Evolutionary conservation across 192 early-diverging fungal genomes (phyloP), one percentile per base, ranked within the genome.

Genomic region (Piromyces finnis): DNA sequence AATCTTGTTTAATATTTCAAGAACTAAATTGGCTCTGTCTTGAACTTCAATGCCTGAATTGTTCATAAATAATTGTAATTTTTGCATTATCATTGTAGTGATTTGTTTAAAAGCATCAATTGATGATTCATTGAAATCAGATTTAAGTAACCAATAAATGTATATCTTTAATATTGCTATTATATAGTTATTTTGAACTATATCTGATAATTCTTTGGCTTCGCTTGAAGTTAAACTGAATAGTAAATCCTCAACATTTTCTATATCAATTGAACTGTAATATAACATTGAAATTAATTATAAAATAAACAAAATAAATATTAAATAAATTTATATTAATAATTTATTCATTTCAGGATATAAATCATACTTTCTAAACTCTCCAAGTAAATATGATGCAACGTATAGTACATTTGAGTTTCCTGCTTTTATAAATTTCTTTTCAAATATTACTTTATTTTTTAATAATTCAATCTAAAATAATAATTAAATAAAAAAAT

Each of bases 351-450:
- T n/a, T n/a, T n/a, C n/a, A n/a, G n/a, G n/a, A n/a, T n/a, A n/a
- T n/a, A n/a, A n/a, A n/a, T n/a, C 78, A 78, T 90, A 88, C 78
- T 85, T 82, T 82, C 92, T 92, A 82, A 94, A 99, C 84, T 97
- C 97, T 78, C 96, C 95, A 51, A 91, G 86, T 30, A 97, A 91
- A 91, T 95, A 99, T 13, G 95, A 94, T 12, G 97, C 95, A 30
- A 93, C 95, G 36, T 90, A 89, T 26, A 98, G 81, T 0, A 97
- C 92, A 79, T 88, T 87, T 18, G 90, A 86, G 78, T 94, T 93
- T 68, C 51, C 51, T 4, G 26, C 22, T 0, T 68, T 68, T 9
- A 68, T n/a, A 11, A n/a, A 68, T 11, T 68, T 68, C 26, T 68
- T 68, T 68, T 68, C 51, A 68, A n/a, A 68, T 68, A 68, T 68